phyloP scores from a whole-genome alignment of 2,329 filamentous ascomycete species.

The Bipolaris oryzae region DNA sequence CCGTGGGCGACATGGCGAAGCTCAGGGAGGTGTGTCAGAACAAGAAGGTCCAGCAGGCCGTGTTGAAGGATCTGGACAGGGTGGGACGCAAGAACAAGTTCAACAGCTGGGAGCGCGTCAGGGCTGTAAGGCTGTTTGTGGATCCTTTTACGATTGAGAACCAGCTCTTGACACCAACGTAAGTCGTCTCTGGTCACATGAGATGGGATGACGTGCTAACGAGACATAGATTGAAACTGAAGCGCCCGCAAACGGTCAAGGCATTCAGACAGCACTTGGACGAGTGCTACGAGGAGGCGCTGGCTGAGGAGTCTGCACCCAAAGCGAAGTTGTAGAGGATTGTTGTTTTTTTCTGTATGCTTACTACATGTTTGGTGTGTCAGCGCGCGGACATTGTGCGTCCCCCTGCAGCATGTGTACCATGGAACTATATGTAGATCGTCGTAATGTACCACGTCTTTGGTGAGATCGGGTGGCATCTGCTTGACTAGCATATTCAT shows the following conservation, averaged over 20 bases:
- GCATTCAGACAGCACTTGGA: constrained; percentile 64
- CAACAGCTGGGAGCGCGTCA: constrained; percentile 86
- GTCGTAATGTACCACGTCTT: constrained; percentile 1
- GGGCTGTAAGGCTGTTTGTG: constrained; percentile 73
- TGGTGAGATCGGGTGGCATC: background rate
- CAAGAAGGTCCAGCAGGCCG: constrained; percentile 72
- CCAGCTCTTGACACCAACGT: constrained; percentile 86
- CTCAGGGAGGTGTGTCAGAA: constrained; percentile 72
- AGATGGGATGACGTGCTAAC: constrained; percentile 19
- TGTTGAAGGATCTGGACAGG: constrained; percentile 77
- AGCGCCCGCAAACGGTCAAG: constrained; percentile 71
- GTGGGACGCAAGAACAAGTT: constrained; percentile 86
- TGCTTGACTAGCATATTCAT: background rate
- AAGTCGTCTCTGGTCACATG: constrained; percentile 54
- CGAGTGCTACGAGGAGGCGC: constrained; percentile 64
- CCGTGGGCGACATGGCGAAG: constrained; percentile 67
- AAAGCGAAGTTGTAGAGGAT: constrained; percentile 55
- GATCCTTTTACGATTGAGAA: constrained; percentile 96
- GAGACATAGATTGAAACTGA: constrained; percentile 67
- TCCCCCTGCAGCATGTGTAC: constrained; percentile 1
- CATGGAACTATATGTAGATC: constrained; percentile 1
- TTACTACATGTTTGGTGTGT: constrained; percentile 3
- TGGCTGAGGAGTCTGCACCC: constrained; percentile 50
- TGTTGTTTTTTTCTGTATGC: background rate
- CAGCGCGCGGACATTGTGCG: background rate